phyloP scores from a whole-genome alignment of 2,329 filamentous ascomycete species.

The Calonectria fujianensis region DNA sequence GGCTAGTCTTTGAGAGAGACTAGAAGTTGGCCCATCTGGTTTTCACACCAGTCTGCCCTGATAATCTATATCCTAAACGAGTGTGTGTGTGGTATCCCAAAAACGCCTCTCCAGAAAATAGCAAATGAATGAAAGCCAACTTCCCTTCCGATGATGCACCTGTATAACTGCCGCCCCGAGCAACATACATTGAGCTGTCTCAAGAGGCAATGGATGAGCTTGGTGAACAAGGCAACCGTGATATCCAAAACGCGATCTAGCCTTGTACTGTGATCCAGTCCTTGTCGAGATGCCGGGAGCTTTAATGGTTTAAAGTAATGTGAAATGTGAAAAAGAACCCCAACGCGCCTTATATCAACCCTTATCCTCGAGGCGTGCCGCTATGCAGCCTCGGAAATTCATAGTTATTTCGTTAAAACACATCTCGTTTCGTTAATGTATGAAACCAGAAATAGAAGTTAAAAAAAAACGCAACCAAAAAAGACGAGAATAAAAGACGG shows the following conservation, averaged over 20 bases:
- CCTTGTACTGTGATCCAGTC: constrained; percentile 47
- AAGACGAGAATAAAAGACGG: constrained; percentile 43
- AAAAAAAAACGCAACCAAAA: constrained; percentile 45
- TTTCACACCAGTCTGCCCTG: constrained; percentile 34
- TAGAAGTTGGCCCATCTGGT: not conserved
- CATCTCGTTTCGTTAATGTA: constrained; percentile 57
- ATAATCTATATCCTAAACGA: constrained; percentile 53
- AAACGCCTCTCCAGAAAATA: constrained; percentile 40
- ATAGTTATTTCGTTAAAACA: constrained; percentile 59
- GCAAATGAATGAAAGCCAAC: constrained; percentile 38
- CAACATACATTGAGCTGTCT: constrained; percentile 51
- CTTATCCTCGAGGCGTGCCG: constrained; percentile 50
- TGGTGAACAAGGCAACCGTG: constrained; percentile 39
- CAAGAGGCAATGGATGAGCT: constrained; percentile 41
- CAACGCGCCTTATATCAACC: constrained; percentile 54
- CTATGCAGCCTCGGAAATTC: constrained; percentile 53
- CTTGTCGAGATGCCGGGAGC: constrained; percentile 47
- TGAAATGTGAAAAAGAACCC: constrained; percentile 42
- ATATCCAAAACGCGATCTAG: constrained; percentile 42
- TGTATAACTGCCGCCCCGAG: constrained; percentile 48
- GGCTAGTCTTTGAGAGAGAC: constrained; percentile 11
- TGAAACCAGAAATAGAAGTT: constrained; percentile 53
- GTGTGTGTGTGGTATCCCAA: constrained; percentile 49
- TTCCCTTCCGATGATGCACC: constrained; percentile 47
- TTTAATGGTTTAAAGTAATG: constrained; percentile 39